phyloP scores from a whole-genome alignment of 768 basidiomycete species.

The Macrocybe gigantea region DNA sequence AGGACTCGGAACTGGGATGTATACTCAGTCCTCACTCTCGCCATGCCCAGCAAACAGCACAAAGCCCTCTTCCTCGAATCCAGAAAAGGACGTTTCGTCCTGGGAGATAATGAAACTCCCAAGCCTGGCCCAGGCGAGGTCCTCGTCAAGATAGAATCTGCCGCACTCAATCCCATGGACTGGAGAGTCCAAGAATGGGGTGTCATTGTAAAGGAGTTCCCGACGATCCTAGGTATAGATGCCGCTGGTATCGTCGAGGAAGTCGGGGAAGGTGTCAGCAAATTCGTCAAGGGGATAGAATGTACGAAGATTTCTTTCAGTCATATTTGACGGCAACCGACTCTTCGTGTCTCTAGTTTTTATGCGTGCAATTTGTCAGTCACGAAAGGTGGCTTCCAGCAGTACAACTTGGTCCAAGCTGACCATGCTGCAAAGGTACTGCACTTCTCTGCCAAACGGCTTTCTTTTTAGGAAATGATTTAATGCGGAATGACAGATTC shows the following conservation, averaged over 20 bases:
- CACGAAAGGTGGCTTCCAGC: conserved; percentile 17
- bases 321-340: background rate
- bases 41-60: conserved; percentile 7
- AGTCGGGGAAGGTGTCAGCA: background rate
- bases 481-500: conserved; percentile 21
- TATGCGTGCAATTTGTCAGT: conserved; percentile 6
- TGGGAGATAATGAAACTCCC: conserved; percentile 3
- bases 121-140: conserved; percentile 12
- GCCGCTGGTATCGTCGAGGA: background rate
- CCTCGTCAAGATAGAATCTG: conserved; percentile 13
- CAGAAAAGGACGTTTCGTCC: conserved; percentile 12
- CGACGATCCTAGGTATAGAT: background rate
- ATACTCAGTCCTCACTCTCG: too few species aligned
- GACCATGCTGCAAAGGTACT: conserved; percentile 19
- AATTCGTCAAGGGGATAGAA: background rate
- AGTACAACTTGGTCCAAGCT: conserved; percentile 17
- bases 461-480: too few species aligned
- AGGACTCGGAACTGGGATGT: too few species aligned
- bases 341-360: conserved; percentile 1
- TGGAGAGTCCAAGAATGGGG: conserved; percentile 7
- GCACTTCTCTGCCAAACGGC: background rate
- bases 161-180: conserved; percentile 16
- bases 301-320: background rate
- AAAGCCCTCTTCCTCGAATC: conserved; percentile 17
- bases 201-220: background rate